Conservation (phyloP, 306 rosid species). For the Psophocarpus tetragonolobus region DNA sequence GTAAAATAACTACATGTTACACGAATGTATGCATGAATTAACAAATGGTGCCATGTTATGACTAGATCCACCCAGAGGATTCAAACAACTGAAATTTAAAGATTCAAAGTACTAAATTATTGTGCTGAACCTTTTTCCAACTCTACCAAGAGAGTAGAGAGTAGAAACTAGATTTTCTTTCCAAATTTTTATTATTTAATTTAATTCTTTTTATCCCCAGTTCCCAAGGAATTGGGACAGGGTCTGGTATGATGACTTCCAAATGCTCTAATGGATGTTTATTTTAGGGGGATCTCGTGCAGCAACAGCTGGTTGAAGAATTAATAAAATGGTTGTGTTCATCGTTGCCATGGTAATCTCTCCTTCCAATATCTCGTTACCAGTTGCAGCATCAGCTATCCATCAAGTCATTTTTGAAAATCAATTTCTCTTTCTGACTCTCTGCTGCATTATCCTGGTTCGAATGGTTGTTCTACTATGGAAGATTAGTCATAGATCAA, state of each 20-base stretch:
- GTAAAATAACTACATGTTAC: neutral
- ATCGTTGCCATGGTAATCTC: slow-evolving; percentile 42
- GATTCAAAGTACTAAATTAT: neutral
- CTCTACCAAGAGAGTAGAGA: neutral
- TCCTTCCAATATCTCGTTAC: slow-evolving; percentile 50
- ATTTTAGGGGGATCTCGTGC: slow-evolving; percentile 59
- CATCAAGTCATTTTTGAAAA: slow-evolving; percentile 42
- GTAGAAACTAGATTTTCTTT: neutral
- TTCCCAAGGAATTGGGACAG: slow-evolving; percentile 2
- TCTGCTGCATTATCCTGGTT: slow-evolving; percentile 42
- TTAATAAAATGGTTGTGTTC: slow-evolving; percentile 9
- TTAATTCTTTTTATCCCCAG: neutral
- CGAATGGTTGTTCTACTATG: slow-evolving; percentile 36
- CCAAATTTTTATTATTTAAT: neutral
- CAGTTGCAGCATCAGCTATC: slow-evolving; percentile 53
- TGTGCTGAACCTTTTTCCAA: neutral
- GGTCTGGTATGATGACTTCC: slow-evolving; percentile 3
- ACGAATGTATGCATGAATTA: neutral
- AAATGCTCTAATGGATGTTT: slow-evolving; percentile 34
- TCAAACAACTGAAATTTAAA: neutral
- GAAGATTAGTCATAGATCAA: slow-evolving; percentile 33
- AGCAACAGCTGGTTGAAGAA: slow-evolving; percentile 54
- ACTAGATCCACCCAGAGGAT: neutral
- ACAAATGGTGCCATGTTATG: slow-evolving; percentile 24
- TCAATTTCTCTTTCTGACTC: slow-evolving; percentile 35